A percentile compares a stretch with the other conserved stretches of the same genome.
These are phyloP conservation scores for Quillaja saponaria DNA, from an alignment of 306 rosid species.

Conservation along the genomic window DNA sequence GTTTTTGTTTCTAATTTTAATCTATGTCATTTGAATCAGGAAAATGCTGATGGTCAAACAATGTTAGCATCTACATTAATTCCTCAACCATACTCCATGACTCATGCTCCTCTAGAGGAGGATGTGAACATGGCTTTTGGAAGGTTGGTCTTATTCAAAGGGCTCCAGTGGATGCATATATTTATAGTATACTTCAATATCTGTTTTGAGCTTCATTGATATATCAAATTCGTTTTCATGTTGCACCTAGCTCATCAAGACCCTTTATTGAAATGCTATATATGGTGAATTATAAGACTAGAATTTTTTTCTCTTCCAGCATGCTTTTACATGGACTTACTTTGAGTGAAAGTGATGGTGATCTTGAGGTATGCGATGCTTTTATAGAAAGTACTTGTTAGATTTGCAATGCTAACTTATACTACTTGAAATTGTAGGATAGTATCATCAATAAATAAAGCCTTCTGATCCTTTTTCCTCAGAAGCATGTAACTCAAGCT, in stretches of 20 bases:
- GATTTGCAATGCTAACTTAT: slow-evolving; percentile 6
- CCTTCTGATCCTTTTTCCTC: slow-evolving; percentile 1
- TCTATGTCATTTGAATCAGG: slow-evolving; percentile 52
- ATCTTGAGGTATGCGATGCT: slow-evolving; percentile 71
- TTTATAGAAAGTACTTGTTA: slow-evolving; percentile 6
- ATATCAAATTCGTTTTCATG: slow-evolving; percentile 12
- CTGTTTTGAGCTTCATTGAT: neutral
- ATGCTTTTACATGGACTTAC: slow-evolving; percentile 85
- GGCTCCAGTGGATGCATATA: slow-evolving; percentile 23
- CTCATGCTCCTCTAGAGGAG: slow-evolving; percentile 67
- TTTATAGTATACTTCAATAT: neutral
- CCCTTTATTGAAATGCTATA: slow-evolving; percentile 23
- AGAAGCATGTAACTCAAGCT: neutral
- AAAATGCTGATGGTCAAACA: slow-evolving; percentile 76
- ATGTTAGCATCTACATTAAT: slow-evolving; percentile 91
- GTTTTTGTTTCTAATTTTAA: slow-evolving; percentile 8
- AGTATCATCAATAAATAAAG: slow-evolving; percentile 11
- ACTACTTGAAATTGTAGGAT: slow-evolving; percentile 21
- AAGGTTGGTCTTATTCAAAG: slow-evolving; percentile 58
- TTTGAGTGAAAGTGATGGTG: slow-evolving; percentile 75
- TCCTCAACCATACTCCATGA: slow-evolving; percentile 81
- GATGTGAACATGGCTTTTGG: slow-evolving; percentile 96
- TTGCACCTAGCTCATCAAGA: slow-evolving; percentile 12
- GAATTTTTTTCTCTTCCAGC: slow-evolving; percentile 54
- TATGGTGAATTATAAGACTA: slow-evolving; percentile 27